Conservation (phyloP, 805 yeast species). For the Millerozyma miso region DNA sequence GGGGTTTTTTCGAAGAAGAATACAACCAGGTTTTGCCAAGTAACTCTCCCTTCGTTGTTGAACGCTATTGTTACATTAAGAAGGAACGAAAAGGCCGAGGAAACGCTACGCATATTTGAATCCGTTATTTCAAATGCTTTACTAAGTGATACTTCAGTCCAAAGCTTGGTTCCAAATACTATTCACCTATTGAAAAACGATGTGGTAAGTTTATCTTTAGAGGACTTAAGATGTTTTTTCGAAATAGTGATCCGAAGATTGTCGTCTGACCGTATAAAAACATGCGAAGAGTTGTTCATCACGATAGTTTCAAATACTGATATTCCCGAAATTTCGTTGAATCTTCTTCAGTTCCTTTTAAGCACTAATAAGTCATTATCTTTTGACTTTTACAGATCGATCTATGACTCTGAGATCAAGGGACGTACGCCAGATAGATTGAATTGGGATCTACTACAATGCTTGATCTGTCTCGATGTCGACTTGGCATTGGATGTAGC, state of each 20-base stretch:
- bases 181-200: conserved; percentile 24
- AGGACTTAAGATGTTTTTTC: conserved; percentile 18
- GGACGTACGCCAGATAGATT: conserved; percentile 10
- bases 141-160: conserved; percentile 10
- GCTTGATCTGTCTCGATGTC: conserved; percentile 50
- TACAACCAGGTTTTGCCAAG: conserved; percentile 22
- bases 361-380: conserved; percentile 51
- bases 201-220: conserved; percentile 4
- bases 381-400: conserved; percentile 41
- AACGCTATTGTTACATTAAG: conserved; percentile 2
- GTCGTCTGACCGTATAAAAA: conserved; percentile 28
- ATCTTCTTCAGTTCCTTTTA: conserved; percentile 44
- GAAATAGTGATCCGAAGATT: conserved; percentile 22
- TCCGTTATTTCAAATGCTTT: conserved; percentile 7
- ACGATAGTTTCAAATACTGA: conserved; percentile 27
- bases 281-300: conserved; percentile 49
- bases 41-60: conserved; percentile 16
- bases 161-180: conserved; percentile 24
- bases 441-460: conserved; percentile 45
- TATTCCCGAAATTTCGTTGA: conserved; percentile 38
- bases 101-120: conserved; percentile 1
- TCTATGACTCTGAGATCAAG: conserved; percentile 30
- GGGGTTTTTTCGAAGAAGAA: conserved; percentile 28
- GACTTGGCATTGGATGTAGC: conserved; percentile 51
- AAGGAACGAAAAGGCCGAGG: background rate